These are phyloP conservation scores for Ophiostoma populinum DNA, from an alignment of 2,329 filamentous ascomycete genomes.

Conservation along the genomic window DNA sequence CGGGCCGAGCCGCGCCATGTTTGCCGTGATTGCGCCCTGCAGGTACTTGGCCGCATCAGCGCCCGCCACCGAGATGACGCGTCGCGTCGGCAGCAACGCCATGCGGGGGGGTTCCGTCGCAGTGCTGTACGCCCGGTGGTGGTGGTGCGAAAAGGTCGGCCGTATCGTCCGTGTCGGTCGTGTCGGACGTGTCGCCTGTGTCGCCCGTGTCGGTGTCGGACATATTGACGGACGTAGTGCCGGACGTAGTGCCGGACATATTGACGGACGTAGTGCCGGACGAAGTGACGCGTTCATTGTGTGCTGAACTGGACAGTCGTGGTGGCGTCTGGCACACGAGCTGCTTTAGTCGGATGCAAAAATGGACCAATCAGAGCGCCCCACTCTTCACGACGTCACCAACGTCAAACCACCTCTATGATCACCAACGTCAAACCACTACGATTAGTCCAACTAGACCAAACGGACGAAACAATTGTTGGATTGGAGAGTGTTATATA, in stretches of 20 bases:
- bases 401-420: background rate
- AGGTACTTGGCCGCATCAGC: constrained; percentile 69
- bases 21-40: constrained; percentile 71
- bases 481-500: constrained; percentile 10
- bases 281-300: too few species aligned
- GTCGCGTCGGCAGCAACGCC: constrained; percentile 50
- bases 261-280: too few species aligned
- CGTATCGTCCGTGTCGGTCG: too few species aligned
- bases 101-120: constrained; percentile 21
- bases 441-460: too few species aligned
- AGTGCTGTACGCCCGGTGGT: constrained; percentile 6
- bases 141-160: too few species aligned
- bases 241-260: too few species aligned
- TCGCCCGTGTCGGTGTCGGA: too few species aligned
- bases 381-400: background rate
- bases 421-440: too few species aligned
- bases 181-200: too few species aligned
- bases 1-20: constrained; percentile 30
- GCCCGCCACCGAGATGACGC: constrained; percentile 64
- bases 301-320: too few species aligned
- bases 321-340: too few species aligned
- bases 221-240: too few species aligned
- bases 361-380: background rate
- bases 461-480: constrained; percentile 2
- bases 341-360: background rate